Percentiles rank a stretch among this genome's conserved stretches.
phyloP scores from a whole-genome alignment of 2,329 filamentous ascomycete species.

The Pseudocercospora fijiensis region DNA sequence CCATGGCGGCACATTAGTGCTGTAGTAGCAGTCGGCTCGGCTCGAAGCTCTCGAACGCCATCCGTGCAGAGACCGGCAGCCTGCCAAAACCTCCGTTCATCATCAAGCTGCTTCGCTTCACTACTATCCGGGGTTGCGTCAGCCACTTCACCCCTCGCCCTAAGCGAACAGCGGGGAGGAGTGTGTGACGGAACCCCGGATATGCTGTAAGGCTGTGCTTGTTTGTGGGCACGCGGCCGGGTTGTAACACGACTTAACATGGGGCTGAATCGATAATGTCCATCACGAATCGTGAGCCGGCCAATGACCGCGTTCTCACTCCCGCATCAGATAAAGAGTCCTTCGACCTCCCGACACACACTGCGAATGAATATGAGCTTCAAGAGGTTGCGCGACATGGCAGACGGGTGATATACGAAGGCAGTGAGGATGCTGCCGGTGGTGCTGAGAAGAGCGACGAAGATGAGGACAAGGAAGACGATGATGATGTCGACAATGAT shows the following conservation, averaged over 20 bases:
- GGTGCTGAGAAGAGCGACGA: conserved; percentile 34
- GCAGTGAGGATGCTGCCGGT: conserved; percentile 13
- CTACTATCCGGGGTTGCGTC: too few species aligned
- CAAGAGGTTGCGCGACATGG: conserved; percentile 19
- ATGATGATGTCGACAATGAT: conserved; percentile 21
- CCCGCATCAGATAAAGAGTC: conserved; percentile 30
- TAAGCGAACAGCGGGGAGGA: too few species aligned
- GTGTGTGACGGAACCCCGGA: too few species aligned
- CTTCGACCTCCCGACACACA: conserved; percentile 18
- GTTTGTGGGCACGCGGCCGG: neutral
- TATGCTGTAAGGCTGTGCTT: neutral
- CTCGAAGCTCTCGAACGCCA: neutral
- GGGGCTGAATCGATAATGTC: conserved; percentile 8
- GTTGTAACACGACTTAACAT: neutral
- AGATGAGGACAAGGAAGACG: conserved; percentile 26
- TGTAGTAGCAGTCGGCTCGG: too few species aligned
- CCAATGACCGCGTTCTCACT: conserved; percentile 20
- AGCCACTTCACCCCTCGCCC: too few species aligned
- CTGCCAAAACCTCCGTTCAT: neutral
- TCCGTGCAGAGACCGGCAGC: neutral
- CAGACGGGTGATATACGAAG: conserved; percentile 23
- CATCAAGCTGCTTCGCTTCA: neutral
- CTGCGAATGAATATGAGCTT: conserved; percentile 31
- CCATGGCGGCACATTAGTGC: neutral
- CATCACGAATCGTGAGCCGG: neutral